Base-by-base conservation (phyloP, 176 grass and related monocot species). In the Tillandsia leiboldiana region DNA sequence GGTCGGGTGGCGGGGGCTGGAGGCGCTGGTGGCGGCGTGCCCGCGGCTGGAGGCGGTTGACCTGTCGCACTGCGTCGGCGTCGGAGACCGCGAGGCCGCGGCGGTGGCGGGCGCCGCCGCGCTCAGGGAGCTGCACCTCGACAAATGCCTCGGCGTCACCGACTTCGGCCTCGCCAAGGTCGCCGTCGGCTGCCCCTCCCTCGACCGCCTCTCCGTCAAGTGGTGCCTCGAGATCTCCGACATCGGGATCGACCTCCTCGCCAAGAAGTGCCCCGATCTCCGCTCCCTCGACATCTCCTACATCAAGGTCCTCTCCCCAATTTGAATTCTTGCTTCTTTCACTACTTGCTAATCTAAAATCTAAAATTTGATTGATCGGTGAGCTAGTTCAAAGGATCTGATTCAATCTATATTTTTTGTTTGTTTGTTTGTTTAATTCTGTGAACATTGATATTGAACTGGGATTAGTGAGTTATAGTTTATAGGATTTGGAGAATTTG, bases 211-310 rank as follows among this genome's bases (percentile, higher is more conserved):
- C 10, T 74, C 86, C 13, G 70, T 99, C 59, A 99, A 99, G 69
- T 99, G 94, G 94, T 99, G 94, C 67, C 79, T 70, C 48, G 89
- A 99, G 80, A 93, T 93, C 84, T 92, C 89, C 0, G 94, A 99
- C 75, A 92, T 99, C 4, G 89, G 94, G 0, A 78, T 99, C 56
- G 89, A 99, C 73, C 85, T 99, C 58, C 94, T 99, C 33, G 75
- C 76, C 3, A 99, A 99, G 49, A 99, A 99, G 65, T 99, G 94
- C 80, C 90, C 26, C 0, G 77, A 99, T 4, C 80, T 99, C 11
- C 83, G 71, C 49, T 75, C 74, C 58, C 80, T 99, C 8, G 64
- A 99, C 76, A 86, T 99, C 67, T 99, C 94, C 12, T 99, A 99
- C 70, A 84, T 99, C 10, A 68, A 93, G 84, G 94, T 99, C 74